Base-by-base conservation (phyloP, 2,329 filamentous ascomycete genomes). In the Colletotrichum somersetense region DNA sequence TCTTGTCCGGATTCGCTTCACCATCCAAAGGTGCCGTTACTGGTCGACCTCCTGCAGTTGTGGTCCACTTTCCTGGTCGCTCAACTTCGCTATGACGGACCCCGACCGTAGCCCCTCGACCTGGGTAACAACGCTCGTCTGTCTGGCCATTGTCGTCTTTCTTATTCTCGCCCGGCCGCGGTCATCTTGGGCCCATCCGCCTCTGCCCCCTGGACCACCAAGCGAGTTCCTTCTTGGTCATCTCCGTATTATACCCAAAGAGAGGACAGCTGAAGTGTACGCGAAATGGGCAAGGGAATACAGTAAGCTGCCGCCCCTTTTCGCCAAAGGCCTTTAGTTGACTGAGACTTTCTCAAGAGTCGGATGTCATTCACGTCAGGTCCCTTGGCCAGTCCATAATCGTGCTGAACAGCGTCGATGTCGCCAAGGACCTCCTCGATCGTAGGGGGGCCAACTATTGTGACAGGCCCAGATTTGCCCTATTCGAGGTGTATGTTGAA, bases 361-460 rank as follows among this genome's bases (percentile, higher is more conserved):
- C 79, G 14, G 79, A 81, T 69, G 68, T 81, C 6, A 80, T 81
- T 33, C 75, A 80, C 55, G 74, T 79, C 40, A 76, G 75, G 44
- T 76, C 78, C 23, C 73, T 82, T 8, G 80, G 79, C 23, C 78
- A 81, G 48, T 79, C 78, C 65, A 79, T 78, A 33, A 78, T 87
- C 42, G 81, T 86, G 2, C 77, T 87, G 40, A 85, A 86, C 77
- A 85, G 81, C 56, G 78, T 81, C 7, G 77, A 81, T 57, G 80
- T 82, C 3, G 84, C 85, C 30, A 74, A 77, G 6, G 84, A 86
- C n/a, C 77, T 87, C 5, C 78, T 87, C 6, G 84, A 85, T 67
- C 84, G 82, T 66, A 77, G 82, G 23, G 84, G 85, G 1, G 79
- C 79, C 71, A 86, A 85, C 71, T 86, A 85, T 73, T 79, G 78